Base-by-base conservation (phyloP, 805 yeast genomes). In the Starmerella apis region DNA sequence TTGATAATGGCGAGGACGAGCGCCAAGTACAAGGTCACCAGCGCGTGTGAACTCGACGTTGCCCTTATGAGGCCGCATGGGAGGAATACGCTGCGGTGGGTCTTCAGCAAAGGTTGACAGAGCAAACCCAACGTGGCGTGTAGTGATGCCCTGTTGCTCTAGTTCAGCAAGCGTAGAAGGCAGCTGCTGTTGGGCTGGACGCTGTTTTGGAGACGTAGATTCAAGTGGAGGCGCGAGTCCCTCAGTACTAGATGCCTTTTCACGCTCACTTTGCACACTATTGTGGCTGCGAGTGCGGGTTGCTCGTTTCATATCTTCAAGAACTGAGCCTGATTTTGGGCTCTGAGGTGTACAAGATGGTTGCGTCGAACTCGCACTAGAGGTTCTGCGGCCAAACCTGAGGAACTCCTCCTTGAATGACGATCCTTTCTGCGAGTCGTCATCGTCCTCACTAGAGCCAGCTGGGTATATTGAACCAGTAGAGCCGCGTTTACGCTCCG, bases 81-180 rank as follows among this genome's bases (percentile, higher is more conserved):
- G 83, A 2, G 96, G 96, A 53, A 88, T 83, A 63, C 87, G 95
- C 61, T 88, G 96, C 1, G 95, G 95, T 2, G 96, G 96, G 64
- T 88, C 96, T 54, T 71, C 72, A 0, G 72, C 73, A 53, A 86
- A 75, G 47, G 81, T 78, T 46, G 83, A 83, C 4, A 86, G 72
- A 0, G 92, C 86, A 65, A 88, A 88, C n/a, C 56, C 58, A 8
- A 60, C 63, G 22, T 53, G 50, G 13, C 55, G 53, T 24, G 49
- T 47, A 27, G 25, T n/a, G 39, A 52, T 45, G 16, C 43, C 41
- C 23, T 45, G 55, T 18, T 13, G 19, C 31, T 48, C 37, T 13
- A 53, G 42, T 7, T 50, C 54, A 16, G 18, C 42, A 19, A 53
- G 47, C n/a, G 54, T 14, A n/a, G 45, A 2, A 4, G 31, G 37